phyloP scores from a whole-genome alignment of 2,329 filamentous ascomycete species.

The Talaromyces verruculosus region DNA sequence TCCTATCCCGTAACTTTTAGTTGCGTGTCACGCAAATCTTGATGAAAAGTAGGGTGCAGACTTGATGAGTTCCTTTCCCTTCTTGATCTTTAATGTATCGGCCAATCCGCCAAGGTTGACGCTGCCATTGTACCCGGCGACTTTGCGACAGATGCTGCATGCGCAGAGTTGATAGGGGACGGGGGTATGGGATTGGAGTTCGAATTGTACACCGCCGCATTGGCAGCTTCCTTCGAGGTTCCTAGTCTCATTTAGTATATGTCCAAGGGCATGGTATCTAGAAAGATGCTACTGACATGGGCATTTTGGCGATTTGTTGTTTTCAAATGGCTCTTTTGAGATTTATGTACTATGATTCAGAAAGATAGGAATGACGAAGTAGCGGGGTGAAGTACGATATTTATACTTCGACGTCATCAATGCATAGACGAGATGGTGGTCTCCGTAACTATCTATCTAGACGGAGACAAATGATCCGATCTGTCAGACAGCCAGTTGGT shows the following conservation, averaged over 20 bases:
- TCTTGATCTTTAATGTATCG: conserved; percentile 42
- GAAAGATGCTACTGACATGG: conserved; percentile 27
- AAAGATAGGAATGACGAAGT: not conserved
- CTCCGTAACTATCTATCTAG: not conserved
- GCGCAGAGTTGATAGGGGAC: conserved; percentile 52
- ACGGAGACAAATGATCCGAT: not conserved
- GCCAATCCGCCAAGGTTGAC: conserved; percentile 51
- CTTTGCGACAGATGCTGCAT: conserved; percentile 52
- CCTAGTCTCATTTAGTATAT: conserved; percentile 30
- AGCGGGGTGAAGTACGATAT: conserved; percentile 4
- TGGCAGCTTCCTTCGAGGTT: conserved; percentile 52
- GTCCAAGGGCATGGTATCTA: not conserved
- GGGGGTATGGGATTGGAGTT: conserved; percentile 47
- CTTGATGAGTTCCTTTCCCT: conserved; percentile 48
- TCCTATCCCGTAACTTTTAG: conserved; percentile 31
- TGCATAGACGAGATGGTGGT: not conserved
- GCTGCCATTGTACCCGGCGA: conserved; percentile 46
- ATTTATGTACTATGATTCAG: not conserved
- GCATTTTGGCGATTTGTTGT: conserved; percentile 22
- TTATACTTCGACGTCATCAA: conserved; percentile 12
- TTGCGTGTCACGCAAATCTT: too few species aligned
- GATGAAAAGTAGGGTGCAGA: conserved; percentile 26
- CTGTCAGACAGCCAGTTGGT: not conserved
- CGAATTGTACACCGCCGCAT: conserved; percentile 50
- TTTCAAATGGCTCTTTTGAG: not conserved